Conservation (phyloP, 2,329 filamentous ascomycete genomes). For the Purpureocillium takamizusanense region DNA sequence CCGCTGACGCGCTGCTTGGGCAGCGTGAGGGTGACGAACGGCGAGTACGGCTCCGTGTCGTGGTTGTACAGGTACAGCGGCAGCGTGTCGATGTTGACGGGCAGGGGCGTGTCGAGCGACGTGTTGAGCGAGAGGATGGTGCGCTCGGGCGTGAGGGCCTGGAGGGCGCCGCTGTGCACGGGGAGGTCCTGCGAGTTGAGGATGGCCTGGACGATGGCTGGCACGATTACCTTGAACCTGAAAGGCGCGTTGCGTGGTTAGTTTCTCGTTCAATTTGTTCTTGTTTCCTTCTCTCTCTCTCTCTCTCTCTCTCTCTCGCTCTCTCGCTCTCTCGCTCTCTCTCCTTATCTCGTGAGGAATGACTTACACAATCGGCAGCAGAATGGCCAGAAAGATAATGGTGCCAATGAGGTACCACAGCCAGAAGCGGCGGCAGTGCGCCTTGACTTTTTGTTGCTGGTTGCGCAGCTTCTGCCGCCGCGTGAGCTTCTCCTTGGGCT, state of each 20-base stretch:
- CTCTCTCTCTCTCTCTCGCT: too few relatives aligned
- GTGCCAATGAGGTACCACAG: constrained; percentile 32
- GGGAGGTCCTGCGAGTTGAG: constrained; percentile 31
- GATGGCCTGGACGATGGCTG: constrained; percentile 34
- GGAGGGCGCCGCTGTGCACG: constrained; percentile 24
- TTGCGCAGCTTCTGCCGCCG: background rate
- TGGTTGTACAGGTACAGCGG: constrained; percentile 31
- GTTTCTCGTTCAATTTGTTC: too few relatives aligned
- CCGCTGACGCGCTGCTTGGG: constrained; percentile 23
- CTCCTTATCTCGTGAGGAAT: background rate
- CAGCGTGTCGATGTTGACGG: constrained; percentile 26
- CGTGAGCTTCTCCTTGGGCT: constrained; percentile 3
- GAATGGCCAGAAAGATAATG: constrained; percentile 31
- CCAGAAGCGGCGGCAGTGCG: constrained; percentile 32
- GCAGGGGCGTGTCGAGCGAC: constrained; percentile 25
- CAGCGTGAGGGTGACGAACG: constrained; percentile 16
- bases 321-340: too few relatives aligned
- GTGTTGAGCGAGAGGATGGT: constrained; percentile 27
- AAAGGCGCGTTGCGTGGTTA: background rate
- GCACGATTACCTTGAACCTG: constrained; percentile 37
- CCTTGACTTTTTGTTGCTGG: constrained; percentile 26
- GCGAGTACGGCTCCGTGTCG: constrained; percentile 12
- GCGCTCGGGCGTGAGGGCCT: constrained; percentile 20
- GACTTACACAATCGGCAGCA: constrained; percentile 36
- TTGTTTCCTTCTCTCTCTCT: too few relatives aligned